Evolutionary conservation across 306 rosid genomes (phyloP).

Genomic region (Oxytropis ochrocephala): DNA sequence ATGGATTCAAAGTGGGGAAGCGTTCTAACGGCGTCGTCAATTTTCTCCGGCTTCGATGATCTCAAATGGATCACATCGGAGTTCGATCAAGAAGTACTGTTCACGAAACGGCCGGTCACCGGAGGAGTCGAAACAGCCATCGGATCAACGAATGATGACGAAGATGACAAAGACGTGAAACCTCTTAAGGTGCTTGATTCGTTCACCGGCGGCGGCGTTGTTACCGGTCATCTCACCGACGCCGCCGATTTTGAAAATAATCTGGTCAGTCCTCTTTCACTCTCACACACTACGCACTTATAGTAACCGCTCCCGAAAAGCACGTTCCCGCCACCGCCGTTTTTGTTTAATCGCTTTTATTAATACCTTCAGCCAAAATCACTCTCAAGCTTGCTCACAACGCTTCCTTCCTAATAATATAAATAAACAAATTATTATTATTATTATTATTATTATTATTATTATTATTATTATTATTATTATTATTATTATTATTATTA

Average conservation of each 20-base stretch:
- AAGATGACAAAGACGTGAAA: slow-evolving; percentile 22
- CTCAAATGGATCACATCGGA: slow-evolving; percentile 45
- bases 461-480: neutral
- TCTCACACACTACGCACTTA: slow-evolving; percentile 18
- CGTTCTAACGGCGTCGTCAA: neutral
- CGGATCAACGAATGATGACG: slow-evolving; percentile 6
- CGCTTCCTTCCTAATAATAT: neutral
- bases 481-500: neutral
- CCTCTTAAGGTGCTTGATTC: slow-evolving; percentile 25
- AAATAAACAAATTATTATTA: neutral
- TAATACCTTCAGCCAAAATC: neutral
- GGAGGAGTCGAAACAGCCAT: neutral
- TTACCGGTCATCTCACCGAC: slow-evolving; percentile 17
- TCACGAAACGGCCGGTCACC: neutral
- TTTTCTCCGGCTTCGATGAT: slow-evolving; percentile 8
- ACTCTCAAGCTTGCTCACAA: neutral
- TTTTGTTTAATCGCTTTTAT: neutral
- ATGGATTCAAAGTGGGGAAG: slow-evolving; percentile 34
- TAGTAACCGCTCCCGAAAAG: neutral
- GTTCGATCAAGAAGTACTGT: slow-evolving; percentile 29
- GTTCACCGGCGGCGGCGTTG: slow-evolving; percentile 23
- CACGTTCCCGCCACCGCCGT: neutral
- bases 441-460: neutral
- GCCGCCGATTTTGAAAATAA: slow-evolving; percentile 30
- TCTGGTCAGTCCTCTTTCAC: slow-evolving; percentile 48